Percentiles rank a stretch among this genome's conserved stretches.
Evolutionary conservation across 257 asterid species (phyloP).

Genomic region (Oldenlandia corymbosa): DNA sequence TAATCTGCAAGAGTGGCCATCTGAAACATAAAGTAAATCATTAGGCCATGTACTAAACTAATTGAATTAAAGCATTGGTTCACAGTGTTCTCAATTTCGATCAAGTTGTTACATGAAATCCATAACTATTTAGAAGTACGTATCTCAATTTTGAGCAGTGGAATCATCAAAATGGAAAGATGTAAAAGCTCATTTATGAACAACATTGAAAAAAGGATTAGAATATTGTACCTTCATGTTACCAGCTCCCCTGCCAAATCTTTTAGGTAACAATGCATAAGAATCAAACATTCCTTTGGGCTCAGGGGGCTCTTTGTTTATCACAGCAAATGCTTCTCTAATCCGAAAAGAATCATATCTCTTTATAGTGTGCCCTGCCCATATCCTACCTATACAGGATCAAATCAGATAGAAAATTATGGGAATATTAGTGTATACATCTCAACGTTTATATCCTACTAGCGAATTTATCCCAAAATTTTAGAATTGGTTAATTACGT

Average conservation of each 20-base stretch:
- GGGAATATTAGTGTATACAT: too few relatives aligned
- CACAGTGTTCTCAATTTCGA: too few relatives aligned
- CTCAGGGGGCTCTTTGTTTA: constrained; percentile 72
- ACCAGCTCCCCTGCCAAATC: constrained; percentile 89
- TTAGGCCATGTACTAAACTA: too few relatives aligned
- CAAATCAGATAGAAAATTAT: not conserved
- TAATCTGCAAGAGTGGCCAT: constrained; percentile 90
- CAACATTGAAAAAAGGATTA: too few relatives aligned
- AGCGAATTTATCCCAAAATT: too few relatives aligned
- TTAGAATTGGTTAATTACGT: too few relatives aligned
- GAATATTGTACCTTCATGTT: constrained; percentile 63
- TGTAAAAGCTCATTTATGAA: not conserved
- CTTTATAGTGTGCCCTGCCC: constrained; percentile 91
- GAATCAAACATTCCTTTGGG: constrained; percentile 86
- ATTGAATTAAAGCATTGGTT: too few relatives aligned
- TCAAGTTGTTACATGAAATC: too few relatives aligned
- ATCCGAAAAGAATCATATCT: constrained; percentile 69
- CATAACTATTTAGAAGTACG: too few relatives aligned
- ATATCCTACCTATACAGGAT: constrained; percentile 57
- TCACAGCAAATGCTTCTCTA: constrained; percentile 74
- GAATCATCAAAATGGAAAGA: not conserved
- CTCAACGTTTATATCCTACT: too few relatives aligned
- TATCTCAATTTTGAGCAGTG: too few relatives aligned
- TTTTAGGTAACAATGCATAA: constrained; percentile 52
- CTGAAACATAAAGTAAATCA: constrained; percentile 30